Percentiles rank a stretch among this genome's conserved stretches.
Conservation (phyloP, 2,329 filamentous ascomycete species). For the Fusarium lyarnte region DNA sequence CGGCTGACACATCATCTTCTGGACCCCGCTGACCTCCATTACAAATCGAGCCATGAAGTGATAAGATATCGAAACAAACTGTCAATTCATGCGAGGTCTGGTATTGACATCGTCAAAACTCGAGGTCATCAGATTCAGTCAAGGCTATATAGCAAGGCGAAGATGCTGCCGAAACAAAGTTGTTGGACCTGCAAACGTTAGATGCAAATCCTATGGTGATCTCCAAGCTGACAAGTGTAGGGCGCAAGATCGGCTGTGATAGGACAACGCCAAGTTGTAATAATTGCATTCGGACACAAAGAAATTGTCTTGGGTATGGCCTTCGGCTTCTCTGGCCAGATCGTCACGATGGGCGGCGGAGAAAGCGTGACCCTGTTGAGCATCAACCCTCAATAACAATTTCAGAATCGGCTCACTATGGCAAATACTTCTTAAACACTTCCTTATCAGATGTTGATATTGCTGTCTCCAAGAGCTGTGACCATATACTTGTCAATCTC, state of each 20-base stretch:
- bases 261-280: background rate
- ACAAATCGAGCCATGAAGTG: background rate
- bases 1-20: background rate
- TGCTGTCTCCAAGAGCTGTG: fast-evolving
- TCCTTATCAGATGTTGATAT: background rate
- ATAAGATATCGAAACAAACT: background rate
- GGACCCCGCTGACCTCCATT: background rate
- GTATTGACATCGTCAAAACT: fast-evolving
- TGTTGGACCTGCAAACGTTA: slow-evolving; percentile 1
- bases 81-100: fast-evolving
- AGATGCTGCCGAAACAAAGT: background rate
- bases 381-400: background rate
- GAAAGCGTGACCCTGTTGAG: background rate
- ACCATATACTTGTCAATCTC: background rate
- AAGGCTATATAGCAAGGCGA: background rate
- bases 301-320: background rate
- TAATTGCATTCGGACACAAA: background rate
- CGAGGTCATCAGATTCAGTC: background rate
- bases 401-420: background rate
- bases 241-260: background rate
- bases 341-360: background rate
- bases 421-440: background rate
- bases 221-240: background rate
- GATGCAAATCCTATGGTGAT: background rate
- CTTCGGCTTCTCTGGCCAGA: background rate